Base-by-base conservation (phyloP, 1,284 basidiomycete genomes). In the Stereum hirsutum region DNA sequence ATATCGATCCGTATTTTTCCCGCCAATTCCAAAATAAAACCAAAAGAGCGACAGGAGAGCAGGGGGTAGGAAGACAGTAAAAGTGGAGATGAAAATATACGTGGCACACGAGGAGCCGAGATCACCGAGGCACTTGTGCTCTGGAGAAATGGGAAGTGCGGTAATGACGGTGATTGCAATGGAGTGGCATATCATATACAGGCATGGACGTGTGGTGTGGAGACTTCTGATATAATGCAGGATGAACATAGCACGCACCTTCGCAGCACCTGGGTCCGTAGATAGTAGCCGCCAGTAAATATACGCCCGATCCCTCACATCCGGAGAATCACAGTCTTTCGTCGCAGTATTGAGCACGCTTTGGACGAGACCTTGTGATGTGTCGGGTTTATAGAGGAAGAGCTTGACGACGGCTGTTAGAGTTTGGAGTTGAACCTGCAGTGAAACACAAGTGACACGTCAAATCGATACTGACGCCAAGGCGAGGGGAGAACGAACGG, bases 341-440 rank as follows among this genome's bases (percentile, higher is more conserved):
- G 96, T 99, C 1, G 96, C 95, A 0, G 89, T 90, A 51, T 92
- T 87, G 26, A 99, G 69, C 4, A 98, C 84, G 25, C 77, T 75
- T 54, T 98, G 95, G 0, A 98, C 90, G 5, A 97, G 72, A 14
- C 75, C 85, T 61, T 97, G 92, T 23, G 91, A 88, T 11, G 81
- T 81, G 46, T 96, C 93, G 1, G 95, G 95, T 57, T 94, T 90
- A 64, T 85, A 89, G 52, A 99, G 74, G 69, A 95, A 99, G 20
- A 98, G 74, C 65, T 99, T 99, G 49, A 98, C 94, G 4, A 96
- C 93, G 1, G 94, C 94, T 0, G 93, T 97, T 41, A 99, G 68
- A 0, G 92, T 89, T 63, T 96, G 93, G 27, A 98, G 73, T 77
- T 99, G 95, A 3, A 98, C 95, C 86, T 78, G 49, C 25, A 37